Base-by-base conservation (phyloP, 106 monocot species). In the Dioscorea zingiberensis region DNA sequence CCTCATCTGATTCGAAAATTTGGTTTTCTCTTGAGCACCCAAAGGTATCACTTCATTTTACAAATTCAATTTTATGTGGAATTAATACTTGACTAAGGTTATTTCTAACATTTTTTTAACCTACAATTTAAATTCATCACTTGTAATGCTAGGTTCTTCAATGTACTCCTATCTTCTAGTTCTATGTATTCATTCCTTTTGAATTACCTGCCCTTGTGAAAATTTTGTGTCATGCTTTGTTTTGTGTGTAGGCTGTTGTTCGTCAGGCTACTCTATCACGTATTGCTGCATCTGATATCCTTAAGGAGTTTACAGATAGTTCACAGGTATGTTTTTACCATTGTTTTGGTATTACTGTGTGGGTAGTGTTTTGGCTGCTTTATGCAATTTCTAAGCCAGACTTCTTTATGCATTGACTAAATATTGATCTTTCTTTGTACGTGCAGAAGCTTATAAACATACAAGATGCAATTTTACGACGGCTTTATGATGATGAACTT, bases 21-120 rank as follows among this genome's bases (percentile, higher is more conserved):
- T 97, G 83, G 85, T 81, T 97, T 56, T 85, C 76, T 65, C 83
- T 91, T 61, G 85, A 97, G 54, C 91, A 91, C 77, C 95, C 91
- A 18, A 81, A 91, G 91, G 95, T 97, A 70, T 44, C 7, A 18
- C 38, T 10, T 38, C 10, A 8, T 38, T 38, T 38, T 38, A 38
- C 10, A 10, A 38, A 38, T 38, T 38, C 10, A 38, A 38, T 2
- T 38, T 38, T 38, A 38, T 1, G 38, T 8, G 10, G 10, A n/a
- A n/a, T n/a, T n/a, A 38, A 38, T 38, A 38, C 10, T 38, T 10
- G 6, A 38, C 6, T 38, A 6, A 38, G 38, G 38, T 38, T 10
- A 8, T 0, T 26, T 59, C 7, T 4, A 17, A 22, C 21, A 7
- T 64, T 30, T 30, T 22, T 8, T 10, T 44, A 16, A n/a, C n/a